Conservation (phyloP, 2,329 filamentous ascomycete genomes). For the Akanthomyces dipterigenus region DNA sequence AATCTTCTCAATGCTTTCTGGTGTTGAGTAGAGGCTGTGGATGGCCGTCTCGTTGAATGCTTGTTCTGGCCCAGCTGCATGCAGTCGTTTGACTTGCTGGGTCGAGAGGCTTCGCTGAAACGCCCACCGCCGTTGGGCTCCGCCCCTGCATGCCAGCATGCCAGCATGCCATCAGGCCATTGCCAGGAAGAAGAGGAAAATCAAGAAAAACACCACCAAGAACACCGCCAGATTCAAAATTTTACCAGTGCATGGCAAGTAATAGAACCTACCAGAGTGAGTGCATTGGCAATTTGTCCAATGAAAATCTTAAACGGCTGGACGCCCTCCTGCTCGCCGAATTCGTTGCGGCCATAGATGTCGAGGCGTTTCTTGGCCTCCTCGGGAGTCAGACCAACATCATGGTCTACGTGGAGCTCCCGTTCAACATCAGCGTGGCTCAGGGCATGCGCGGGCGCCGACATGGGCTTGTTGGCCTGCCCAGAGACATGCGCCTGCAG, state of each 20-base stretch:
- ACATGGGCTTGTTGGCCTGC: conserved; percentile 44
- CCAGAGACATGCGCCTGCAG: conserved; percentile 20
- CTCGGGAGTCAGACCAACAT: conserved; percentile 48
- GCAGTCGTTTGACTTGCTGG: background rate
- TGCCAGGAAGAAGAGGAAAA: background rate
- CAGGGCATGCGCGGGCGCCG: conserved; percentile 57
- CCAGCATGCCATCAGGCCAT: background rate
- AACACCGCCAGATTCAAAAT: background rate
- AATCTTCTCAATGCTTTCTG: background rate
- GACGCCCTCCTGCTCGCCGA: conserved; percentile 54
- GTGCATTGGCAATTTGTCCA: conserved; percentile 60
- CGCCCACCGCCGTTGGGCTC: background rate
- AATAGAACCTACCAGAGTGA: conserved; percentile 51
- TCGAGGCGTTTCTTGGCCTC: conserved; percentile 50
- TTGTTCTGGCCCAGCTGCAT: background rate
- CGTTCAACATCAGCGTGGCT: conserved; percentile 42
- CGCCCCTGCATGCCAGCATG: background rate
- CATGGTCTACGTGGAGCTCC: conserved; percentile 48
- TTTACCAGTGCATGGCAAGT: background rate
- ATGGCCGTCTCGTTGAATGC: background rate
- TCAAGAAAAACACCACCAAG: background rate
- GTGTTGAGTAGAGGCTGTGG: background rate
- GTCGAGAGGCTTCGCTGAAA: background rate
- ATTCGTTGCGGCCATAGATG: conserved; percentile 54
- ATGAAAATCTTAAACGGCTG: conserved; percentile 57